Evolutionary conservation across 2,329 filamentous ascomycete genomes (phyloP), one percentile per base, ranked within the genome.

Genomic region (Colletotrichum sp.): DNA sequence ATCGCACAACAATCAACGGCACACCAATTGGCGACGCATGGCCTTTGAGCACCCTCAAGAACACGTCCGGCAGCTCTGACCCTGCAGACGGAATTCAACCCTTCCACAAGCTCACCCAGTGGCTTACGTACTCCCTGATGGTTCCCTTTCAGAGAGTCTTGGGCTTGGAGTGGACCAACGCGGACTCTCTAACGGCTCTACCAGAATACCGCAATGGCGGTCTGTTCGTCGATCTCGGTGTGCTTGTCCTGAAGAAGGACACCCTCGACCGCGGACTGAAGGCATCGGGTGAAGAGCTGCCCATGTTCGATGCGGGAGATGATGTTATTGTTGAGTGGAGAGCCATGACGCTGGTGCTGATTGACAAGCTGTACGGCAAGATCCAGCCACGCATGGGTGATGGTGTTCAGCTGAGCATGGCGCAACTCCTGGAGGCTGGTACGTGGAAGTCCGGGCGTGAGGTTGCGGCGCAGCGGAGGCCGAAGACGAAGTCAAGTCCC

Each of bases 151-250:
- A 93, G 72, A 94, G 92, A 78, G 85, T 98, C 26, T 92, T 98
- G 80, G 91, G 94, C 73, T 93, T 98, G 75, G 92, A 95, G 78
- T 97, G 97, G 83, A 92, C 94, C 5, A 95, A 95, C 59, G 92
- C 92, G 3, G 94, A 98, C 77, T 89, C 98, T 8, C 89, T 98
- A 78, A 98, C 96, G 1, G 96, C 95, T 26, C 88, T 98, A 5
- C 96, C 96, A 0, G 96, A 98, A 83, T 98, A 98, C 83, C 92
- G 96, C 74, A 98, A 98, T 80, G 96, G 96, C 59, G 96, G 96
- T 15, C 88, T 98, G 5, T 93, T 98, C 77, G 93, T 98, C 77
- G 92, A 98, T 81, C 93, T 96, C 36, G 96, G 95, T 3, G 91
- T 98, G 5, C 84, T 98, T 75, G 95, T 90, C 1, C 86, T 98